A percentile compares a stretch with the other conserved stretches of the same genome.
Evolutionary conservation across 1,284 basidiomycete genomes (phyloP).

Genomic region (Irpex lacteus): DNA sequence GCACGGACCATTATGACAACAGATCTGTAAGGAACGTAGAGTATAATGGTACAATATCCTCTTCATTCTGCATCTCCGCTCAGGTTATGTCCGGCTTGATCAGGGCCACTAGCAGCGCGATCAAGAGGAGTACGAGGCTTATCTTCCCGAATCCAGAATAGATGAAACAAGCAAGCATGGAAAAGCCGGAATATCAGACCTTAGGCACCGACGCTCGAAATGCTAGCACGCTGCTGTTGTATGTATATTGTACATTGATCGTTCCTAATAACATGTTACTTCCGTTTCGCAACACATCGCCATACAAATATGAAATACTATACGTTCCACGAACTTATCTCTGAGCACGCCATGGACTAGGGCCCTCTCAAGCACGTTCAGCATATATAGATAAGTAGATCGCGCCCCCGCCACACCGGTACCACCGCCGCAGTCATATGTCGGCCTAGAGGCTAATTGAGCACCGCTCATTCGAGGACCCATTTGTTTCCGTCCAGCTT

Average conservation of each 20-base stretch:
- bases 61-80: too few species aligned
- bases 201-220: background rate
- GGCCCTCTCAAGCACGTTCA: background rate
- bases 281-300: background rate
- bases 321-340: background rate
- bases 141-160: background rate
- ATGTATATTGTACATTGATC: background rate
- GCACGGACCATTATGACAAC: too few species aligned
- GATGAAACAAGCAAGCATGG: background rate
- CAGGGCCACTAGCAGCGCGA: too few species aligned
- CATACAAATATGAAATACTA: background rate
- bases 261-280: background rate
- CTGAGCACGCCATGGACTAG: background rate
- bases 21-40: too few species aligned
- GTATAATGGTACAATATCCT: too few species aligned
- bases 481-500: conserved; percentile 61
- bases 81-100: too few species aligned
- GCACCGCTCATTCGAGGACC: conserved; percentile 56
- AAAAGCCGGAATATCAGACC: background rate
- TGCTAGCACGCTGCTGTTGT: background rate
- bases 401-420: background rate
- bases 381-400: background rate
- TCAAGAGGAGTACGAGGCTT: background rate
- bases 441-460: background rate
- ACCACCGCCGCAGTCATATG: background rate